Base-by-base conservation (phyloP, 23 red algal species). In the Pyropia yezoensis region DNA sequence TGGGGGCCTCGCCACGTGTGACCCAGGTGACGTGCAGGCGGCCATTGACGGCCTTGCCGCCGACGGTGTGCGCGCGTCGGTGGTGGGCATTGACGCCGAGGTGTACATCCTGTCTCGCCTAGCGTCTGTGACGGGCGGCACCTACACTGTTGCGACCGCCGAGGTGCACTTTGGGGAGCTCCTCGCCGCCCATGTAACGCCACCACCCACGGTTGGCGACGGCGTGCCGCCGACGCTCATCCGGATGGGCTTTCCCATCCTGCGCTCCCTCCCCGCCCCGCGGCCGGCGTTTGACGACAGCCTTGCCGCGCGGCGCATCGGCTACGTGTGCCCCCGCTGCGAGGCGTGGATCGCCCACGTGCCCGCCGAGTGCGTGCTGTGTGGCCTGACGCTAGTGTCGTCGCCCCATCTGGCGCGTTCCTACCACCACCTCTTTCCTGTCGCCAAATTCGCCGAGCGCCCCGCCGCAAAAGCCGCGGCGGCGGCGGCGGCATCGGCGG, bases 371-470 rank as follows among this genome's bases (percentile, higher is more conserved):
- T 97, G 93, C 51, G 51, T 88, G 39, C 74, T 97, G 1, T 97
- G 93, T 57, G 93, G 93, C 27, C 71, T 97, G 8, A 90, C 87
- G 16, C 70, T 97, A 14, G 76, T 89, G 1, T 70, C 71, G 33
- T 76, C 65, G 20, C 82, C 85, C 30, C 93, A 97, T 17, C 59
- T 97, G 22, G 93, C 93, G 16, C 66, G 93, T 14, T 97, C 93
- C 2, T 97, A 97, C 56, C 93, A 97, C 66, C 93, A 97, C 45
- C 57, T 97, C 30, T 97, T 97, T 66, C 93, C 93, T 9, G 87
- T 89, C 6, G 67, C 93, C 18, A 79, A 66, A 19, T 97, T 86
- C 61, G 27, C 67, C 22, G 63, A 61, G 52, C 24, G 19, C 1
- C 24, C 15, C 22, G 61, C 30, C 8, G 18, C 29, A 4, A 54